phyloP scores from a whole-genome alignment of 192 early-diverging fungal species.

The Funneliformis geosporum region DNA sequence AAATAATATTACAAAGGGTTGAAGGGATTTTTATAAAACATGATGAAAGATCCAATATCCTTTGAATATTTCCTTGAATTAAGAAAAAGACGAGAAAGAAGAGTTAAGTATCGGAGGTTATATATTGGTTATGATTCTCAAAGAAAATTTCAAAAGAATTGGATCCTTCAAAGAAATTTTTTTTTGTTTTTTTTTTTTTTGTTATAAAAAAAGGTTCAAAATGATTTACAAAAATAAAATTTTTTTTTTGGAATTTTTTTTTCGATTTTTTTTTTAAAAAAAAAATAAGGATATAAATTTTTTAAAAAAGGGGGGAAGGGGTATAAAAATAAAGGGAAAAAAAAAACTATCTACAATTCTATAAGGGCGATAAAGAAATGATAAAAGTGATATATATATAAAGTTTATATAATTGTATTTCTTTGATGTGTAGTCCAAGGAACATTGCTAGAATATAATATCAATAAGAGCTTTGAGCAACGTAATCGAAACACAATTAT shows the following conservation, averaged over 20 bases:
- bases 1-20: too few species aligned
- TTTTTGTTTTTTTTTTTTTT: not conserved
- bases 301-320: too few species aligned
- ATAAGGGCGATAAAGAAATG: not conserved
- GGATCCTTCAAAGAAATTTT: not conserved
- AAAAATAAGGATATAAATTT: too few species aligned
- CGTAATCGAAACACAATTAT: not conserved
- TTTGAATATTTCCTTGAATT: not conserved
- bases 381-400: not conserved
- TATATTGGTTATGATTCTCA: not conserved
- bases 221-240: too few species aligned
- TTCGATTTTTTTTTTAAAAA: not conserved
- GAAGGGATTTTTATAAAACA: too few species aligned
- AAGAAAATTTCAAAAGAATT: not conserved
- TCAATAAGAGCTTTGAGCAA: too few species aligned
- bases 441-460: too few species aligned
- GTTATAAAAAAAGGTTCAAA: not conserved
- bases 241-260: too few species aligned
- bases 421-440: not conserved
- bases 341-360: not conserved
- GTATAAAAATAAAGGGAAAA: not conserved
- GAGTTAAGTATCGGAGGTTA: not conserved
- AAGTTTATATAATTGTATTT: not conserved
- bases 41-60: not conserved
- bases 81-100: not conserved